Evolutionary conservation across 106 monocot species (phyloP), one percentile per base, ranked within the genome.

Genomic region (Dendrobium huoshanense): DNA sequence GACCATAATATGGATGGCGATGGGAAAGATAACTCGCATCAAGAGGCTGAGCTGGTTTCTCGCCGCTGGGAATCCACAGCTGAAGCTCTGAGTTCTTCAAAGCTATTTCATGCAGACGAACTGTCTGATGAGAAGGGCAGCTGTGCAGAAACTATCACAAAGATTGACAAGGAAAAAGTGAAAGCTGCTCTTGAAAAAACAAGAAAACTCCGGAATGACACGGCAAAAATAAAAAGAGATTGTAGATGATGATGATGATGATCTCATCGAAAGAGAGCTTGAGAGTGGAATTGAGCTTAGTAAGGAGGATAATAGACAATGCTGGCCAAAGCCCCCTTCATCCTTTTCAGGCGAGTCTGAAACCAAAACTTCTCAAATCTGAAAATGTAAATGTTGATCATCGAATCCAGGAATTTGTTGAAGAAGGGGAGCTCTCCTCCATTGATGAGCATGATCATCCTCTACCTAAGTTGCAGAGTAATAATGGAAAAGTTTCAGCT

Each of bases 191-290:
- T 96, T 48, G 93, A 96, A 77, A 96, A 90, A 75, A 77, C 88
- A 29, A 83, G 88, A 48, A 91, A 90, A 76, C 75, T 77, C 44
- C 88, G 86, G 56, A 67, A 42, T 19, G 88, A 88, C 31, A 72
- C 77, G 7, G 67, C 79, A 4, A 88, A 41, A 58, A 93, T 0
- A 88, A 72, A 72, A 83, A 10, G 93, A 91, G 37, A 48, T 86
- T 24, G 78, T 85, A 74, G 88, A 96, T 83, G 93, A 94, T 27
- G 31, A 94, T 27, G 31, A 31, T 27, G 70, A 70, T 70, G 13
- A 13, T 56, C 87, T 93, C 56, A 94, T 96, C 43, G 93, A 96
- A 79, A 93, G 94, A 72, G 96, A 93, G 86, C 80, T 94, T n/a
- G 93, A 96, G 73, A 90, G 80, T 83, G 93, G 96, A 33, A 88